phyloP scores from a whole-genome alignment of 202 grass and related monocot species.

The Schoenoplectus triqueter region DNA sequence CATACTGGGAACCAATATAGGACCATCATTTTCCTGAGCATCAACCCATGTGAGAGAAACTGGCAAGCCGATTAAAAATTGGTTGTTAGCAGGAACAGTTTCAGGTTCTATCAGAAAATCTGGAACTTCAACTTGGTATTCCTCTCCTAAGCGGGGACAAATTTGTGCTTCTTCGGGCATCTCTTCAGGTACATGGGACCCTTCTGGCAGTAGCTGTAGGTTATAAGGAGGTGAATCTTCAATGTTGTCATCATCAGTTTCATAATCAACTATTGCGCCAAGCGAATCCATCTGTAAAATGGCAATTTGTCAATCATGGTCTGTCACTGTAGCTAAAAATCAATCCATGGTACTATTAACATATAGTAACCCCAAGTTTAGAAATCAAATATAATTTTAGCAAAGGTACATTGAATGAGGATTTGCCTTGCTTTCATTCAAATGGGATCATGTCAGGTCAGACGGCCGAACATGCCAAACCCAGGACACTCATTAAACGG shows the following conservation, averaged over 20 bases:
- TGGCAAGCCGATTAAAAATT: slow-evolving; percentile 52
- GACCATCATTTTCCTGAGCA: slow-evolving; percentile 22
- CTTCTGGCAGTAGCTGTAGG: slow-evolving; percentile 40
- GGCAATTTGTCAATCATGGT: slow-evolving; percentile 9
- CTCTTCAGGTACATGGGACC: slow-evolving; percentile 43
- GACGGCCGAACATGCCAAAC: neutral
- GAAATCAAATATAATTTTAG: slow-evolving; percentile 15
- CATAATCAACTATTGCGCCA: slow-evolving; percentile 10
- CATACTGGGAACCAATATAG: slow-evolving; percentile 59
- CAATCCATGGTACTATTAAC: slow-evolving; percentile 22
- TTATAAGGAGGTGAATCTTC: slow-evolving; percentile 32
- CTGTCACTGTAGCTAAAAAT: slow-evolving; percentile 7
- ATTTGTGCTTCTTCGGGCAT: slow-evolving; percentile 59
- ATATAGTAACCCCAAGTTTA: neutral
- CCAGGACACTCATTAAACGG: neutral
- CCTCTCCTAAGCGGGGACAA: slow-evolving; percentile 67
- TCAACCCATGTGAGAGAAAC: slow-evolving; percentile 68
- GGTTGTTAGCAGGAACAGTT: slow-evolving; percentile 38
- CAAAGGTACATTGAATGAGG: slow-evolving; percentile 15
- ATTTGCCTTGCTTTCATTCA: neutral
- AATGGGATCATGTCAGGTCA: slow-evolving; percentile 20
- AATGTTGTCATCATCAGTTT: slow-evolving; percentile 22
- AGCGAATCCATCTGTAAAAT: slow-evolving; percentile 38
- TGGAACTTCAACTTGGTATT: slow-evolving; percentile 80
- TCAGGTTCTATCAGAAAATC: slow-evolving; percentile 48